Base-by-base conservation (phyloP, 306 rosid genomes). In the Psophocarpus tetragonolobus region DNA sequence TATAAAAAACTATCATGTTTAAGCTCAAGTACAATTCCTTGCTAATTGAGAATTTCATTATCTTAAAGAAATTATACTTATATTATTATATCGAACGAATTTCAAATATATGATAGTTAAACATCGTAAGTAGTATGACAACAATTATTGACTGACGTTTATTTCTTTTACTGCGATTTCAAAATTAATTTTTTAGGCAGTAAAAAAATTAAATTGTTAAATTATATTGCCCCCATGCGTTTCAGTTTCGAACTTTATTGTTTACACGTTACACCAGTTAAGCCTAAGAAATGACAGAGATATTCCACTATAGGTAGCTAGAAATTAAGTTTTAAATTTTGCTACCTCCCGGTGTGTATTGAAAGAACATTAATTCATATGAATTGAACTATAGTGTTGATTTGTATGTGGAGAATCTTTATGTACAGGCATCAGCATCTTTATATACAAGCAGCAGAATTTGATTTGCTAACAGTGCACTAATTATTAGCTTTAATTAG, bases 371-470 rank as follows among this genome's bases (percentile, higher is more conserved):
- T 26, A 36, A 73, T 9, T 26, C 65, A 73, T 9, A 57, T 27
- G 32, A 38, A 42, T 27, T 27, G 20, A 58, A 60, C 33, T 42
- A 42, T 42, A 42, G 29, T 44, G 45, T 61, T 18, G 68, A 73
- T 62, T 27, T 20, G 42, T 61, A 73, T 5, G 14, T 14, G 5
- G 54, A 73, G 77, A 27, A 73, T 14, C 35, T 71, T 20, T 71
- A 71, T 20, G 8, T 21, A 53, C 15, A 23, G n/a, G 54, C 68
- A 53, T 68, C 73, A 70, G 62, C 61, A 48, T 47, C 74, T 70
- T 69, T 45, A 68, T 5, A 8, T 15, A 17, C 9, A 17, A 4
- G 58, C 74, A 56, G 4, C n/a, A 6, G 26, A 56, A 5, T 74
- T 17, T 27, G 30, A 58, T 58, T 27, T 44, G 79, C 45, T 74